Conservation (phyloP, 2,329 filamentous ascomycete genomes). For the Trichoderma breve region DNA sequence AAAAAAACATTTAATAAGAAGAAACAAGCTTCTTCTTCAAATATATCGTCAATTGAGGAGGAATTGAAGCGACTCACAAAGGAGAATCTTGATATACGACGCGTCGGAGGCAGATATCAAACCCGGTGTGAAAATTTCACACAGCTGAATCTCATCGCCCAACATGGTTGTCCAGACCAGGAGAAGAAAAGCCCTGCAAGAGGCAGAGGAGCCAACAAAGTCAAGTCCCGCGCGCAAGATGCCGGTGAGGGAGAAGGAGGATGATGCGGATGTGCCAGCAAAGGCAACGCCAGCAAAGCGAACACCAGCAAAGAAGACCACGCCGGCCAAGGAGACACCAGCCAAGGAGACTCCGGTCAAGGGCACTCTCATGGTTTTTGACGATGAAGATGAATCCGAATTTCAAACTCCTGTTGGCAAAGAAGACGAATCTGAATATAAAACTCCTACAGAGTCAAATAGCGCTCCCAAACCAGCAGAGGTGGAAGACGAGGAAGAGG, state of each 20-base stretch:
- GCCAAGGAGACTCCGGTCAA: slow-evolving; percentile 17
- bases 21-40: background rate
- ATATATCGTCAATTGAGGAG: background rate
- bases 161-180: slow-evolving; percentile 26
- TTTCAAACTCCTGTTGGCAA: background rate
- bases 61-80: background rate
- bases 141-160: background rate
- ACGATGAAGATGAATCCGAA: slow-evolving; percentile 33
- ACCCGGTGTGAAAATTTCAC: background rate
- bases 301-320: background rate
- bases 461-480: slow-evolving; percentile 23
- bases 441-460: background rate
- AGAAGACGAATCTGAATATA: slow-evolving; percentile 23
- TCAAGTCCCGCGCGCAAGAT: slow-evolving; percentile 31
- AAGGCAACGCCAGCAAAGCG: background rate
- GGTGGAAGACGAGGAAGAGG: slow-evolving; percentile 36
- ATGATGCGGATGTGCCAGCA: slow-evolving; percentile 23
- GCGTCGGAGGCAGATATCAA: background rate
- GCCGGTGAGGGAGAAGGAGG: slow-evolving; percentile 36
- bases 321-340: background rate
- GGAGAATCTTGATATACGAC: background rate
- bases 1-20: background rate
- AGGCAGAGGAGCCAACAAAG: slow-evolving; percentile 19
- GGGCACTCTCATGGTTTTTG: slow-evolving; percentile 36
- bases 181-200: slow-evolving; percentile 33